Base-by-base conservation (phyloP, 257 asterid genomes). In the Penstemon eatonii region DNA sequence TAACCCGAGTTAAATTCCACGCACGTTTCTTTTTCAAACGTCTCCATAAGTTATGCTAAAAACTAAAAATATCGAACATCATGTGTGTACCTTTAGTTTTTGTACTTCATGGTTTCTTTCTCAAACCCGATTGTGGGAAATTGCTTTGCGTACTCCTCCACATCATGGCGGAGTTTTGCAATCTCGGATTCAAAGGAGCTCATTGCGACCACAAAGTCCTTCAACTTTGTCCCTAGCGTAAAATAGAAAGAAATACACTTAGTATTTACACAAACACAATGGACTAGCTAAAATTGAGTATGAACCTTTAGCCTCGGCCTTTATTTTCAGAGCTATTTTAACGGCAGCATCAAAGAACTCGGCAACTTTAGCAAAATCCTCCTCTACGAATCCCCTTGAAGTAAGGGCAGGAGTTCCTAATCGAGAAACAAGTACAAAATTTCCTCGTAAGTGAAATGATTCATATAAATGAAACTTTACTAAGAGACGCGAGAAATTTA, bases 351-450 rank as follows among this genome's bases (percentile, higher is more conserved):
- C 89, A 25, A 76, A 81, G 74, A 73, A 81, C 18, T 79, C 81
- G 44, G 85, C 89, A 64, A 78, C 83, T 77, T 25, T 25, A 25
- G 33, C 33, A 25, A 25, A 25, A 25, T 25, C 33, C 33, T 25
- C 33, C 82, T 89, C 96, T 4, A 87, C 19, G 61, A 89, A 89
- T 70, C 97, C 97, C 75, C 97, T 85, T 5, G 97, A 88, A 59
- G 97, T 88, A 42, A 90, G 95, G 60, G 97, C 96, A 69, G 97
- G 96, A 63, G 96, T 88, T 76, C 97, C 97, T 90, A 72, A 52
- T 46, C 43, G 40, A 55, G 12, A 73, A 54, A 58, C 38, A 44
- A 38, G 42, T 41, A 25, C 33, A 25, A 25, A 25, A 42, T 10
- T 70, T 44, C 39, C 60, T 60, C 9, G 56, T 53, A 42, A 33